phyloP scores from a whole-genome alignment of 352 stramenopile species.

The Stramenopiles sp. region DNA sequence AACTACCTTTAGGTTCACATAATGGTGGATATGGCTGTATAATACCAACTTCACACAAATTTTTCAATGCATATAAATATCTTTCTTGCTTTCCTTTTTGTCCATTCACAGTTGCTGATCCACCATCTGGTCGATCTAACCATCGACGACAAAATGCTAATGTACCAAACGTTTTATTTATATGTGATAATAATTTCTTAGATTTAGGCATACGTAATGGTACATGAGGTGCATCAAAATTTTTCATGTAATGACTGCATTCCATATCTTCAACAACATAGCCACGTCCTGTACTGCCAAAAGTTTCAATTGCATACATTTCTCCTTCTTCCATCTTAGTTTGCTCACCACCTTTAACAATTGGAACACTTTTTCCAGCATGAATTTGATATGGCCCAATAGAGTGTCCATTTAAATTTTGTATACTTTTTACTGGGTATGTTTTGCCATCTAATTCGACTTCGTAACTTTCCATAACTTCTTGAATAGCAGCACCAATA shows the following conservation, averaged over 20 bases:
- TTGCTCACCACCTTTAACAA: slow-evolving; percentile 70
- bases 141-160: slow-evolving; percentile 91
- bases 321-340: slow-evolving; percentile 93
- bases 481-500: slow-evolving; percentile 78
- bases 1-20: slow-evolving; percentile 79
- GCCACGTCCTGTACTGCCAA: slow-evolving; percentile 59
- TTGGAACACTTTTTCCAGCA: slow-evolving; percentile 85
- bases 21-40: slow-evolving; percentile 85
- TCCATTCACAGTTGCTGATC: slow-evolving; percentile 62
- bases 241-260: slow-evolving; percentile 94
- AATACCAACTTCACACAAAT: slow-evolving; percentile 88
- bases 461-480: slow-evolving; percentile 94
- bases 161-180: slow-evolving; percentile 97
- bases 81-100: slow-evolving; percentile 85
- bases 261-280: slow-evolving; percentile 72
- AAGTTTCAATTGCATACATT: slow-evolving; percentile 91
- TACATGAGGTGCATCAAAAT: slow-evolving; percentile 77
- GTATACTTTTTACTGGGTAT: slow-evolving; percentile 80
- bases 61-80: slow-evolving; percentile 90
- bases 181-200: slow-evolving; percentile 85
- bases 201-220: slow-evolving; percentile 62
- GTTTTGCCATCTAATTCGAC: slow-evolving; percentile 83
- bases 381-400: slow-evolving; percentile 90
- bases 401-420: slow-evolving; percentile 95
- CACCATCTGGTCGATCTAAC: slow-evolving; percentile 87